Evolutionary conservation across 257 asterid species (phyloP), one percentile per base, ranked within the genome.

Genomic region (Cordia subcordata): DNA sequence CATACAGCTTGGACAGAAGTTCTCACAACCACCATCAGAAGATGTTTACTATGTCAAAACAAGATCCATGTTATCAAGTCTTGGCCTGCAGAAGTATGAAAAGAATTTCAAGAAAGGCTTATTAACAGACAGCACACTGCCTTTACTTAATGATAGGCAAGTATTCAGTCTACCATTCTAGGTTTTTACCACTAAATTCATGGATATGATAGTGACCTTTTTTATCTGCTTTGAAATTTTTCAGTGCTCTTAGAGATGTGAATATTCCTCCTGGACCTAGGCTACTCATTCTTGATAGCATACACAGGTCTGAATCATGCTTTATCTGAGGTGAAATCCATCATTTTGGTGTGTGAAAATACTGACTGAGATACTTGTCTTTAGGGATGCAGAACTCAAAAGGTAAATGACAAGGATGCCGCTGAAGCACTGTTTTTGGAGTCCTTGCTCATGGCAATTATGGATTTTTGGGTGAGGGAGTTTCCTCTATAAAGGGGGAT

Each of bases 261-360:
- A 80, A 72, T 50, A 85, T 90, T 53, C 98, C 98, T 61, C 95
- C 96, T 0, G 96, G 96, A 17, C 96, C 98, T 56, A 85, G 98
- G 72, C 83, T 90, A 66, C 82, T 83, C 60, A 90, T 90, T 80
- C 91, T 90, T 11, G 94, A 90, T 62, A 91, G 81, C 60, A 71
- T 90, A 54, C 84, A 87, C 60, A 87, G 98, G 98, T 88, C 35
- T 27, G 6, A 27, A 27, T 27, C 35, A 6, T 27, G 35, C 35
- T 42, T 8, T 14, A 2, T 42, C 15, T 42, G 1, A 42, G 15
- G 47, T 42, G 47, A 42, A 10, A 3, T 42, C 12, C 5, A 42
- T 42, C 35, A 3, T 42, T 8, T 10, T 42, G 15, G 12, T 42
- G 47, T 42, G 12, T 42, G 12, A 42, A 42, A 42, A 14, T 10